A percentile compares a stretch with the other conserved stretches of the same genome.
These are phyloP conservation scores for Candida germanica DNA, from an alignment of 805 yeast genomes.

Conservation along the genomic window DNA sequence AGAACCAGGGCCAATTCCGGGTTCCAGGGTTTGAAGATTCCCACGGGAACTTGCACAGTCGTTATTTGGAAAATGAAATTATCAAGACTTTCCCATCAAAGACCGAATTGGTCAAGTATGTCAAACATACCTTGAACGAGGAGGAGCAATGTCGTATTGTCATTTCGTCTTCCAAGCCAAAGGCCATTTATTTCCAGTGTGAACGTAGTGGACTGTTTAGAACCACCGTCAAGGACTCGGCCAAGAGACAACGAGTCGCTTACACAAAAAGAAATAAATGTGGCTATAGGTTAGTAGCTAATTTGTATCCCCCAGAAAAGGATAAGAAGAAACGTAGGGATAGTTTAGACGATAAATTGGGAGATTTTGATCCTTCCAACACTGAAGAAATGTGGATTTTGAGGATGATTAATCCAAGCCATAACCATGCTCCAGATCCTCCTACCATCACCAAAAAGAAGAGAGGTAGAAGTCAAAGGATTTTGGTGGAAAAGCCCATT, in stretches of 20 bases:
- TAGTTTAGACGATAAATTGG: slow-evolving; percentile 25
- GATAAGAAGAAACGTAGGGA: slow-evolving; percentile 31
- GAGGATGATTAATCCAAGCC: slow-evolving; percentile 45
- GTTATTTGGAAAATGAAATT: slow-evolving; percentile 30
- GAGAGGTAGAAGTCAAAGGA: slow-evolving; percentile 36
- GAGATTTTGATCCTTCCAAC: slow-evolving; percentile 14
- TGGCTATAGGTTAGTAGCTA: slow-evolving; percentile 44
- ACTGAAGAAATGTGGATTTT: slow-evolving; percentile 42
- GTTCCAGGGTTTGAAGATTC: slow-evolving; percentile 12
- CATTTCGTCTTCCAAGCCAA: slow-evolving; percentile 45
- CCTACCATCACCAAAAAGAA: slow-evolving; percentile 32
- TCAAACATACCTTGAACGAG: slow-evolving; percentile 36
- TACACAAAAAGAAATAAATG: slow-evolving; percentile 47
- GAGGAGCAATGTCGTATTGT: slow-evolving; percentile 42
- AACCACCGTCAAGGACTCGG: slow-evolving; percentile 45
- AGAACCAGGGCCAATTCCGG: slow-evolving; percentile 10
- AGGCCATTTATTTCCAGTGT: slow-evolving; percentile 46
- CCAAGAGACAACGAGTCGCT: slow-evolving; percentile 45
- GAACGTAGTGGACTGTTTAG: slow-evolving; percentile 44
- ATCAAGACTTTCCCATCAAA: slow-evolving; percentile 27
- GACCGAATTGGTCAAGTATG: slow-evolving; percentile 28
- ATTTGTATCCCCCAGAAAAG: slow-evolving; percentile 43
- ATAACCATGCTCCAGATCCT: slow-evolving; percentile 45
- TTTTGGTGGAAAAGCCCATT: slow-evolving; percentile 44
- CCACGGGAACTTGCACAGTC: slow-evolving; percentile 20